Evolutionary conservation across 257 asterid species (phyloP), one percentile per base, ranked within the genome.

Genomic region (Ilex aquifolium): DNA sequence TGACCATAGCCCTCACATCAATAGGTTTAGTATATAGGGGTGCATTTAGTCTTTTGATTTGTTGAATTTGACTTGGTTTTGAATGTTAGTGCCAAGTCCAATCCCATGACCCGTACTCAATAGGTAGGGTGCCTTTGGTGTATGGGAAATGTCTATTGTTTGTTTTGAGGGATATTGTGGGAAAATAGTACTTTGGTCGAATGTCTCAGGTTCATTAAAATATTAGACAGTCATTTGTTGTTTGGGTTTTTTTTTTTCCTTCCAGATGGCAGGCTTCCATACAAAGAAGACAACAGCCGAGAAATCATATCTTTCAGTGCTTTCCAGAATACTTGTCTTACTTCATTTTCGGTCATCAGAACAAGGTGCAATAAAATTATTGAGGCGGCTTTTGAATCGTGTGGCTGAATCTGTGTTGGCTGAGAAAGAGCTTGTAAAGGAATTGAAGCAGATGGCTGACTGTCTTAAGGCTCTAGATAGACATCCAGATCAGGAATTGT

Each of bases 271-370:
- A 39, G 80, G 84, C 70, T 85, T 87, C 74, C 77, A 61, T 57
- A 72, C 68, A 52, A 92, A 82, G 85, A 89, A 89, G 78, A 79
- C 95, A 54, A 88, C 94, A 21, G 93, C 96, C 27, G 96, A 82
- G 74, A 92, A 83, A 77, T 67, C 97, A 56, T 92, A 85, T 51
- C 39, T 83, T 51, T 81, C 88, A 61, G 93, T 93, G 61, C 81
- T 92, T 40, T 87, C 90, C 64, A 81, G 71, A 80, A 68, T 77
- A 71, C 91, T 92, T 11, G 80, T 73, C 66, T 67, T 83, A 82
- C 90, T 92, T 59, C 79, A 83, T 40, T 92, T 85, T 67, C 79
- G 93, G 54, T 79, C 75, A 59, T 65, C 93, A 12, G 97, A 89
- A 60, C 96, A 89, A 68, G 91, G 67, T 39, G 73, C 84, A 63